Base-by-base conservation (phyloP, 1,284 basidiomycete genomes). In the Cystobasidium pallidum region DNA sequence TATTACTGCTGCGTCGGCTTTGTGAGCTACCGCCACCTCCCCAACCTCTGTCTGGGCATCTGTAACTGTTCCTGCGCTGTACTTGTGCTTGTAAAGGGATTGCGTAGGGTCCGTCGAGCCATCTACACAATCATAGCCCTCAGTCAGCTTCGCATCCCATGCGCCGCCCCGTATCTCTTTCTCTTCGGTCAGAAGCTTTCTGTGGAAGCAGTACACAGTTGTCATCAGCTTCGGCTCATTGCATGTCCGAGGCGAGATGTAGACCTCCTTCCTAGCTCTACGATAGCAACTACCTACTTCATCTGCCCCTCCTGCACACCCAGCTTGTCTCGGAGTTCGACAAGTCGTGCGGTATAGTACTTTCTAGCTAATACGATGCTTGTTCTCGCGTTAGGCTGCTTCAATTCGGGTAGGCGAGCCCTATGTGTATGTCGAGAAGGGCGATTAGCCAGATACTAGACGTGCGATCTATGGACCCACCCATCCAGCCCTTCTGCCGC, bases 251-350 rank as follows among this genome's bases (percentile, higher is more conserved):
- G 17, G 43, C 21, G 2, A 4, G 32, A 32, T 39, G 21, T 3
- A 41, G 19, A 21, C n/a, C 43, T 36, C 1, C 43, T n/a, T 3
- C 34, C 26, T 17, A 30, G 17, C 19, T 24, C 11, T 26, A 62
- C 10, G 26, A 34, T 34, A 7, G 8, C 4, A 36, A 28, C 34
- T 47, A 63, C 39, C 4, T 28, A 52, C 36, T 32, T 57, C 49
- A 71, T 71, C 39, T 41, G 47, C 10, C 55, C 68, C 52, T 71
- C 68, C 24, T 71, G 59, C n/a, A 28, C 10, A 17, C 32, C n/a
- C 28, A 71, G 47, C 28, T 58, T 45, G 11, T 54, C 34, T 13
- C 61, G 13, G 24, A 58, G 36, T 36, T 71, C 59, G 7, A n/a
- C 32, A 10, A 63, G 59, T 17, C 68, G 28, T 21, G 32, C 34